Evolutionary conservation across 1,284 basidiomycete species (phyloP), one percentile per base, ranked within the genome.

Genomic region (Mycena citricolor): DNA sequence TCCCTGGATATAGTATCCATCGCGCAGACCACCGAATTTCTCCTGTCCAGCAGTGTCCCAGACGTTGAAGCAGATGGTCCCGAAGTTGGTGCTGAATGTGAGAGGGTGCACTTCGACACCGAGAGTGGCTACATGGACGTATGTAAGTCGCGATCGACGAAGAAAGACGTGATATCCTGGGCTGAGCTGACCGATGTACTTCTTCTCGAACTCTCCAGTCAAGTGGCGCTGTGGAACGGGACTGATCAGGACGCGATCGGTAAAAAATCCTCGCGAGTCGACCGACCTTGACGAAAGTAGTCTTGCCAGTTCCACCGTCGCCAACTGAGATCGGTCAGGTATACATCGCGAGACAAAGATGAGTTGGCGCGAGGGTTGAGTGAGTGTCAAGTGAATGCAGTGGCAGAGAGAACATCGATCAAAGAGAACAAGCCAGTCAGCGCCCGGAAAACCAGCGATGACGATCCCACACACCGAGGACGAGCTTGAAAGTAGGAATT

Each of bases 31-130:
- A 76, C 94, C 94, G 58, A 99, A 99, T 77, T 99, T 99, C 74
- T 99, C 97, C 76, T 99, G 97, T 40, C 97, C 97, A 44, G 97
- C 97, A 32, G 97, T 99, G 72, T 99, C 97, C 97, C 97, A 99
- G 44, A 98, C 95, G 69, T 99, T 99, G 84, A 99, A 99, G 77
- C 90, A 90, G 75, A 99, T 94, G 47, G 88, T 93, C 61, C 97
- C 97, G 62, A 90, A 95, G 83, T 98, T 98, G 77, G 97, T 99
- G 62, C 91, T 79, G 82, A 99, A 99, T 33, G 77, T 74, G 42
- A 99, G 79, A 52, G 95, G 95, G 76, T 99, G 95, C 35, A 99
- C 95, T 71, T 99, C 95, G 61, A 98, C 95, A 83, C 97, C 95
- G 54, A 99, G 90, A 47, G 97, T 99, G 61, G 95, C 95, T 95